phyloP scores from a whole-genome alignment of 2,329 filamentous ascomycete genomes.

The Talaromyces piceae region DNA sequence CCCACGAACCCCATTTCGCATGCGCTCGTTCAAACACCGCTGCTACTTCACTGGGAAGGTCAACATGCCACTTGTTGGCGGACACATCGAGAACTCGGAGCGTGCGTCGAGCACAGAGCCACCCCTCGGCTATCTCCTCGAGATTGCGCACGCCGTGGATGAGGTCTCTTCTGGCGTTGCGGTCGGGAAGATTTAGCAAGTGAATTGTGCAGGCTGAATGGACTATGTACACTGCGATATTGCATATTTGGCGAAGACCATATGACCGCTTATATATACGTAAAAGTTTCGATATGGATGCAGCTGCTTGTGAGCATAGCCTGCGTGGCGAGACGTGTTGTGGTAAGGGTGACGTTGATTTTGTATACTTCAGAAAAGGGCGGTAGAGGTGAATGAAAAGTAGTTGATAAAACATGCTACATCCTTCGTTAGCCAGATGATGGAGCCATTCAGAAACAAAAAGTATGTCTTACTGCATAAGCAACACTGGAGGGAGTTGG shows the following conservation, averaged over 20 bases:
- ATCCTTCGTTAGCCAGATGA: background rate
- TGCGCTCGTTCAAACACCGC: slow-evolving; percentile 70
- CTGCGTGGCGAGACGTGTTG: slow-evolving; percentile 82
- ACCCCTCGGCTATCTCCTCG: slow-evolving; percentile 92
- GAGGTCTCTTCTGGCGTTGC: slow-evolving; percentile 81
- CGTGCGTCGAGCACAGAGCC: slow-evolving; percentile 81
- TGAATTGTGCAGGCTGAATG: slow-evolving; percentile 95
- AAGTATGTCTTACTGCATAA: slow-evolving; percentile 63
- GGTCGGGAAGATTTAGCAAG: slow-evolving; percentile 84
- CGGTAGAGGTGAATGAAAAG: slow-evolving; percentile 94
- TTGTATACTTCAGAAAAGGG: slow-evolving; percentile 86
- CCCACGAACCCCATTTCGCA: slow-evolving; percentile 68
- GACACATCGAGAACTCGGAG: slow-evolving; percentile 78
- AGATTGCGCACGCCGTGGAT: slow-evolving; percentile 84
- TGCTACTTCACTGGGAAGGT: slow-evolving; percentile 75
- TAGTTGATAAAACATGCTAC: slow-evolving; percentile 93
- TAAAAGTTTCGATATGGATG: slow-evolving; percentile 86
- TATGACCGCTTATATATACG: slow-evolving; percentile 89
- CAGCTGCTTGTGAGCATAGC: slow-evolving; percentile 82
- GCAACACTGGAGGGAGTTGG: slow-evolving; percentile 72
- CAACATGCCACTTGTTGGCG: slow-evolving; percentile 81
- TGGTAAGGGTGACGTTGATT: slow-evolving; percentile 72
- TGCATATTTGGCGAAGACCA: slow-evolving; percentile 86
- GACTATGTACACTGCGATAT: slow-evolving; percentile 90
- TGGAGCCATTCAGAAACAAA: slow-evolving; percentile 14